Evolutionary conservation across 2,329 filamentous ascomycete species (phyloP), one percentile per base, ranked within the genome.

Genomic region (Neoarthrinium moseri): DNA sequence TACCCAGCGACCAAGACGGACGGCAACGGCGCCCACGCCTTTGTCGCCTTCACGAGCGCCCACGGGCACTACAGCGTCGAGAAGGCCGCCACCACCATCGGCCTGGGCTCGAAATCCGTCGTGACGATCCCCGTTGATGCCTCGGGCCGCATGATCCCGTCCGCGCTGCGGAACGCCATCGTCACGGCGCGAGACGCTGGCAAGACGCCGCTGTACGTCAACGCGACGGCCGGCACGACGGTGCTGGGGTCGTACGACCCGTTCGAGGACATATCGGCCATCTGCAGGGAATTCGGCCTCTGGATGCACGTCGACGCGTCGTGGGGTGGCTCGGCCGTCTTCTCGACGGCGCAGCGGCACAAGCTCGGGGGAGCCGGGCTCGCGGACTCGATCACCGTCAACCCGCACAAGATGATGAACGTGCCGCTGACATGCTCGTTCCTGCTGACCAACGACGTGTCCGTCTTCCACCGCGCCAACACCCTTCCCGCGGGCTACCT

Each of bases 361-460:
- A 88, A 90, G 61, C 71, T 97, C 8, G 65, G 71, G 1, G 92
- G 92, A 12, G 73, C 79, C 2, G 77, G 91, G 35, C 75, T 86
- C 32, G 94, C 91, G 8, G 80, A 96, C 66, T 89, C 84, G 12
- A 73, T 97, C 30, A 89, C 91, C 2, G 80, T 96, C 45, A 97
- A 95, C 66, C 91, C 94, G 47, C 94, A 99, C 71, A 97, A 97
- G 71, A 97, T 97, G 94, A 80, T 97, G 62, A 89, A 89, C 48
- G 88, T 90, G 3, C 92, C 94, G 0, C 72, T 95, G 32, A 96
- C 91, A 0, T 97, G 91, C 70, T 91, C 87, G 0, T 96, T 95
- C 71, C 78, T 99, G 4, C 77, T 99, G 11, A 85, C 82, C 0
- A 78, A 80, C 2, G 91, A 97, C 62, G 69, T 95, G 61, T 73